Base-by-base conservation (phyloP, 2,329 filamentous ascomycete genomes). In the Colletotrichum sp. region DNA sequence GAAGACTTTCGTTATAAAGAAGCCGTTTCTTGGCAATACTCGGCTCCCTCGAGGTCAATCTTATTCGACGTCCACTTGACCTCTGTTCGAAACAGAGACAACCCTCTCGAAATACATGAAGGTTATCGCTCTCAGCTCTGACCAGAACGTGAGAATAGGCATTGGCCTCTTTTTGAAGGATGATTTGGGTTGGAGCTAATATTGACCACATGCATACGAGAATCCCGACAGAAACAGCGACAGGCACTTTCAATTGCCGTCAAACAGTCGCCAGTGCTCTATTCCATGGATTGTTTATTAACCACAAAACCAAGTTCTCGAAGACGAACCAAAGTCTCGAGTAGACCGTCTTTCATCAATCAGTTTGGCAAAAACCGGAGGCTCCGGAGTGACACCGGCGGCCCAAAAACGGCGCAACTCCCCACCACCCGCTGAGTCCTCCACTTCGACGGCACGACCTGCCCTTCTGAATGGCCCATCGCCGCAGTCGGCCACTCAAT, bases 351-450 rank as follows among this genome's bases (percentile, higher is more conserved):
- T 12, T 44, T 44, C 15, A 8, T 39, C 34, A 39, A 39, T 18
- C 36, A 8, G 15, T 39, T 8, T 39, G 32, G 5, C 9, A 49
- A 24, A 28, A 24, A 10, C 18, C 21, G 2, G 10, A n/a, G 10
- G 6, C 18, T 21, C 44, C 44, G 44, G 44, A 7, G 18, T 49
- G 44, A 49, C 18, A 49, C 44, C 44, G 44, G 44, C 44, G 44
- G 44, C 44, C 44, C 44, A 21, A 49, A 52, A 71, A 66, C 68
- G 72, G 62, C 68, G 49, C 72, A 28, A 75, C 44, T 68, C 69
- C 72, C 72, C 68, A 75, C 55, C 39, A 62, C n/a, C 28, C 26
- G 6, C 34, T 34, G 49, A 30, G 39, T 21, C 66, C 65, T 70
- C 71, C 67, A 65, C 49, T 59, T 70, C 34, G 13, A 16, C 44